phyloP scores from a whole-genome alignment of 2,329 filamentous ascomycete species.

The Cytospora paraplurivora region DNA sequence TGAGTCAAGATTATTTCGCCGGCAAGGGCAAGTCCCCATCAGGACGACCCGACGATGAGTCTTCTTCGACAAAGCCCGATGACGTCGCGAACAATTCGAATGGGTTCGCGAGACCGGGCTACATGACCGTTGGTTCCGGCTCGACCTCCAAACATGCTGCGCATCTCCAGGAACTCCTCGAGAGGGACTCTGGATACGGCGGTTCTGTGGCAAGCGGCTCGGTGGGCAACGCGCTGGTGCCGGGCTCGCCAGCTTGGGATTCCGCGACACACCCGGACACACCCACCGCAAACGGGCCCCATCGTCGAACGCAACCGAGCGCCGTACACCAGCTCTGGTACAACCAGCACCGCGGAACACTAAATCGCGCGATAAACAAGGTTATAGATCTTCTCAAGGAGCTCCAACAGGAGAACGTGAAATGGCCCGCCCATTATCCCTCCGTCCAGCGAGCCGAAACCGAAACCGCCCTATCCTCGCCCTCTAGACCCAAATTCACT shows the following conservation, averaged over 20 bases:
- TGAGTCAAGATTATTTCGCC: slow-evolving; percentile 63
- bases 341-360: slow-evolving; percentile 84
- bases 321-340: slow-evolving; percentile 94
- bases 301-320: slow-evolving; percentile 70
- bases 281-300: slow-evolving; percentile 55
- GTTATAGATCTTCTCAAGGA: slow-evolving; percentile 82
- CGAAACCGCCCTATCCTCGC: slow-evolving; percentile 46
- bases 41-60: slow-evolving; percentile 34
- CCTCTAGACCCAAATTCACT: slow-evolving; percentile 61
- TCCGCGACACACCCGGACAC: slow-evolving; percentile 50
- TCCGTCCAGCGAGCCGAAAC: slow-evolving; percentile 68
- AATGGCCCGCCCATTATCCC: slow-evolving; percentile 95
- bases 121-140: slow-evolving; percentile 87
- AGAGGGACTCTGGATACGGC: slow-evolving; percentile 90
- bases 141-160: slow-evolving; percentile 80
- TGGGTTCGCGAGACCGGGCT: slow-evolving; percentile 42
- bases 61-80: slow-evolving; percentile 26
- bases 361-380: slow-evolving; percentile 84
- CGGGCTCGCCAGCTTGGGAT: slow-evolving; percentile 45
- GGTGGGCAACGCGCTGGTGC: slow-evolving; percentile 39
- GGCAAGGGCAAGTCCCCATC: slow-evolving; percentile 55
- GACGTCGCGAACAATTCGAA: slow-evolving; percentile 27
- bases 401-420: slow-evolving; percentile 84
- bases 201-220: slow-evolving; percentile 73
- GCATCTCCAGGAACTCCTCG: slow-evolving; percentile 77